Evolutionary conservation across 371 early-diverging fungal genomes (phyloP).

Genomic region (Sporodiniella umbellata): DNA sequence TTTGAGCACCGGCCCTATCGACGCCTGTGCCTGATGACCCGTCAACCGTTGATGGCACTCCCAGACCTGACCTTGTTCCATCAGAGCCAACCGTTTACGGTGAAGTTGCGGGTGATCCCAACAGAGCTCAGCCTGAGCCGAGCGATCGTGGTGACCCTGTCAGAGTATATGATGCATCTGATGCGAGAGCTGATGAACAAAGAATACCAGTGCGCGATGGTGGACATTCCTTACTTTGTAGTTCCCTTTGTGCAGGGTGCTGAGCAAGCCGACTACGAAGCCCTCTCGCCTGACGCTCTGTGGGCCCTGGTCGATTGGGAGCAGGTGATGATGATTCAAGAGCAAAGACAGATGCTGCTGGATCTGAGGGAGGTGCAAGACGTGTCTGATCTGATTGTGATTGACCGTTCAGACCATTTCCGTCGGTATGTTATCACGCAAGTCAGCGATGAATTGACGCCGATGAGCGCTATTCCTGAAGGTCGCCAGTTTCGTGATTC

Average conservation of each 20-base stretch:
- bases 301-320: conserved; percentile 58
- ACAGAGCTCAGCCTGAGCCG: conserved; percentile 22
- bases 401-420: conserved; percentile 49
- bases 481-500: conserved; percentile 28
- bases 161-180: conserved; percentile 49
- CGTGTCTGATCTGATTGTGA: conserved; percentile 43
- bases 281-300: background rate
- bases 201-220: conserved; percentile 48
- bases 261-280: conserved; percentile 8
- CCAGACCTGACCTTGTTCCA: conserved; percentile 41
- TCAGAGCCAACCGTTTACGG: conserved; percentile 28
- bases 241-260: conserved; percentile 42
- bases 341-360: conserved; percentile 11
- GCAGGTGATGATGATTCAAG: conserved; percentile 25
- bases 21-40: conserved; percentile 47
- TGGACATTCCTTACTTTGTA: conserved; percentile 54
- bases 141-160: conserved; percentile 35
- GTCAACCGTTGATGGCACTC: conserved; percentile 41
- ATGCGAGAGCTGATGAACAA: conserved; percentile 50
- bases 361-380: background rate
- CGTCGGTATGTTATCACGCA: conserved; percentile 58
- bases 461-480: conserved; percentile 30
- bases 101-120: conserved; percentile 18
- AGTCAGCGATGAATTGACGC: conserved; percentile 41
- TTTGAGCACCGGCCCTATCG: conserved; percentile 37